A percentile compares a stretch with the other conserved stretches of the same genome.
Evolutionary conservation across 1,139 yeast species (phyloP).

Genomic region (Yamadazyma taylorii): DNA sequence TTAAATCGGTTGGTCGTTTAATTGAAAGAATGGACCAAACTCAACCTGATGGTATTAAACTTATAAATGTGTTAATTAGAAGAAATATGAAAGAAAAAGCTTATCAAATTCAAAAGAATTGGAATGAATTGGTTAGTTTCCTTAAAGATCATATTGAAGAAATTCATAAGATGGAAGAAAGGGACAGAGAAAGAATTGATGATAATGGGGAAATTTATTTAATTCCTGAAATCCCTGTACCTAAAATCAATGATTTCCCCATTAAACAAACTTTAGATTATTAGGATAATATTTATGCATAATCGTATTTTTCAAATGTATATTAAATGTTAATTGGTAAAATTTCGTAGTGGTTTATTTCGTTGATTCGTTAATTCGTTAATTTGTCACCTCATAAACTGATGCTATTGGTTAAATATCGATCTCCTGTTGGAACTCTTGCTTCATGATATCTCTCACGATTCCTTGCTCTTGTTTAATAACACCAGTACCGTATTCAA

Average conservation of each 20-base stretch:
- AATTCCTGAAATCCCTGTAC: constrained; percentile 71
- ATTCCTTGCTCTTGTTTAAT: constrained; percentile 1
- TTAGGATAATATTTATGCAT: constrained; percentile 18
- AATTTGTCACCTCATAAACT: too few relatives aligned
- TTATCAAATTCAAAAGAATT: constrained; percentile 70
- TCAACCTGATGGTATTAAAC: constrained; percentile 66
- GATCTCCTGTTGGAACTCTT: background rate
- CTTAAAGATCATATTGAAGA: constrained; percentile 64
- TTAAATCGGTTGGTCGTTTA: constrained; percentile 83
- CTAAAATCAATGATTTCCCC: constrained; percentile 61
- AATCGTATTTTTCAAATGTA: too few relatives aligned
- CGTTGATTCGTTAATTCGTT: too few relatives aligned
- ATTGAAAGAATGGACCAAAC: constrained; percentile 79
- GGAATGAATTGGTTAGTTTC: constrained; percentile 55
- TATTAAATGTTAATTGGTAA: background rate
- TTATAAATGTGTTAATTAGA: constrained; percentile 76
- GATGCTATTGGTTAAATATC: too few relatives aligned
- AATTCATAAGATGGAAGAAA: constrained; percentile 76
- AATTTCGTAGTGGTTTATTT: too few relatives aligned
- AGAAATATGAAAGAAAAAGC: constrained; percentile 79
- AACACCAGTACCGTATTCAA: background rate
- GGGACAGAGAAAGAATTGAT: constrained; percentile 83
- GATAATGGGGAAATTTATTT: constrained; percentile 83
- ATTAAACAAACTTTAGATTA: constrained; percentile 56
- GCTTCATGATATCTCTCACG: too few relatives aligned